Evolutionary conservation across 345 rosid species (phyloP).

Genomic region (Populus alba): DNA sequence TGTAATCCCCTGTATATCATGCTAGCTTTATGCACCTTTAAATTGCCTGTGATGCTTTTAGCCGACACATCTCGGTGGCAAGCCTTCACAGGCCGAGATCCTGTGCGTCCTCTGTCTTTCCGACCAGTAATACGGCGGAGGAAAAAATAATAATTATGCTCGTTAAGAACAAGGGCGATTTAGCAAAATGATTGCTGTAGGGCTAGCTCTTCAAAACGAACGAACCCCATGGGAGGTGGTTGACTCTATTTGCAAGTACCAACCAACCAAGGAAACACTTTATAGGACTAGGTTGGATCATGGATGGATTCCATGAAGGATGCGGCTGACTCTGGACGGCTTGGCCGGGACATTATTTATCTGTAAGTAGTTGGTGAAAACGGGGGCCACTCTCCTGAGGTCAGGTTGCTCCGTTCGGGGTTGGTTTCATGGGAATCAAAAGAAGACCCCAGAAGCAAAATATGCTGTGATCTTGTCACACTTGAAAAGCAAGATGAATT

Average conservation of each 20-base stretch:
- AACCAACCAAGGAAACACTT: conserved; percentile 11
- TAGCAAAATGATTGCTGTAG: background rate
- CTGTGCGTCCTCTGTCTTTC: background rate
- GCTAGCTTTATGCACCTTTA: conserved; percentile 20
- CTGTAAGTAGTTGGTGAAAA: background rate
- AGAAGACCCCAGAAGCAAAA: background rate
- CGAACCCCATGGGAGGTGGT: background rate
- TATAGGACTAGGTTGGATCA: background rate
- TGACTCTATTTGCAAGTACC: background rate
- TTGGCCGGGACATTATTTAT: background rate
- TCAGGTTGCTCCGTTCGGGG: background rate
- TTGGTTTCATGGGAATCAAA: background rate
- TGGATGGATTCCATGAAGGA: background rate
- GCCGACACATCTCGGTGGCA: conserved; percentile 46
- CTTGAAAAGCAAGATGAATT: background rate
- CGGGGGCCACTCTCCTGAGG: conserved; percentile 8
- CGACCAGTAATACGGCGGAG: background rate
- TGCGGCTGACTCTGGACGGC: conserved; percentile 6
- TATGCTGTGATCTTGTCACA: background rate
- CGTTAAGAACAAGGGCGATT: background rate
- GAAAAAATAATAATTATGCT: background rate
- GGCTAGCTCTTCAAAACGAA: too few species aligned
- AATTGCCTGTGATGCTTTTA: conserved; percentile 38
- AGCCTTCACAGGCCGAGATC: conserved; percentile 10
- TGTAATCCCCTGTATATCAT: background rate